phyloP scores from a whole-genome alignment of 2,329 filamentous ascomycete genomes.

The Colletotrichum tofieldiae region DNA sequence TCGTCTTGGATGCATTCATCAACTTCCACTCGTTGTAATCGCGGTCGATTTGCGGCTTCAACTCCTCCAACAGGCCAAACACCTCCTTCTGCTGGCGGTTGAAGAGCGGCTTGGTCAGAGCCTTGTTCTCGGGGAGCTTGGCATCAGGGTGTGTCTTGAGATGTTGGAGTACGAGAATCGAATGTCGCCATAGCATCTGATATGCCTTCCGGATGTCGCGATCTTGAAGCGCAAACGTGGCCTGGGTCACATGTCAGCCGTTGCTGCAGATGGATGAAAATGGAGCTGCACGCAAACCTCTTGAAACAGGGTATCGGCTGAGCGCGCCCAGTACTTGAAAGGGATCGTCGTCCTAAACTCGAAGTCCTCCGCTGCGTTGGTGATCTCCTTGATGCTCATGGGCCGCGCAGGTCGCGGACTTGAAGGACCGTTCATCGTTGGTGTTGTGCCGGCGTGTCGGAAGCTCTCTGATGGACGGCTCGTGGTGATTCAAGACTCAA shows the following conservation, averaged over 20 bases:
- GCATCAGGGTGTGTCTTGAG: slow-evolving; percentile 84
- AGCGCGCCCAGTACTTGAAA: slow-evolving; percentile 85
- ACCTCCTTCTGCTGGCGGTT: slow-evolving; percentile 68
- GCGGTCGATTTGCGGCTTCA: slow-evolving; percentile 84
- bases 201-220: slow-evolving; percentile 91
- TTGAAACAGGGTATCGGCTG: slow-evolving; percentile 83
- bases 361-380: slow-evolving; percentile 82
- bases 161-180: slow-evolving; percentile 84
- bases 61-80: slow-evolving; percentile 79
- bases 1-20: slow-evolving; percentile 61
- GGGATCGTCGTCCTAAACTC: slow-evolving; percentile 84
- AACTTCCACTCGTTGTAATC: slow-evolving; percentile 79
- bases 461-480: slow-evolving; percentile 12
- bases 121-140: slow-evolving; percentile 75
- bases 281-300: slow-evolving; percentile 73
- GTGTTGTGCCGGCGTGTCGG: background rate
- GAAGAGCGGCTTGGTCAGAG: slow-evolving; percentile 69
- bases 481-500: background rate
- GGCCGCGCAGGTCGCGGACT: slow-evolving; percentile 66
- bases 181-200: slow-evolving; percentile 91
- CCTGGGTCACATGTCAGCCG: slow-evolving; percentile 65
- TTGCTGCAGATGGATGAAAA: background rate
- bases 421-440: slow-evolving; percentile 49
- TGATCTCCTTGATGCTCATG: slow-evolving; percentile 83
- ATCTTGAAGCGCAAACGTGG: slow-evolving; percentile 87